These are phyloP conservation scores for Rhizophlyctis rosea DNA, from an alignment of 192 early-diverging fungal species.

Conservation along the genomic window DNA sequence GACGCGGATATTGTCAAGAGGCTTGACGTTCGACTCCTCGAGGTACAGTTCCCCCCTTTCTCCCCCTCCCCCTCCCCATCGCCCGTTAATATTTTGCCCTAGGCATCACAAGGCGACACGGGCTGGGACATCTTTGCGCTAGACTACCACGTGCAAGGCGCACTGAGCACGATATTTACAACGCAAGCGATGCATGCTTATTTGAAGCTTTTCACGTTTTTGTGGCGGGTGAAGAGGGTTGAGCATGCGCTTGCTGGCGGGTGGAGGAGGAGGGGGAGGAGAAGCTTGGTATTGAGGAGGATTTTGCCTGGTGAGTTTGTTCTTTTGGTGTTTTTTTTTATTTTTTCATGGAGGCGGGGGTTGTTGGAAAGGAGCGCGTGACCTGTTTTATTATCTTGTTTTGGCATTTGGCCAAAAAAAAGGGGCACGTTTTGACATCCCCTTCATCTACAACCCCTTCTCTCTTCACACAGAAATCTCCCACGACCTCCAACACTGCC, in stretches of 20 bases:
- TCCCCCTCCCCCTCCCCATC: not conserved
- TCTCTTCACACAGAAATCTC: conserved; percentile 13
- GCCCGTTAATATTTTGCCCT: not conserved
- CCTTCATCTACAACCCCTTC: not conserved
- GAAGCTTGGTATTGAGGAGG: conserved; percentile 5
- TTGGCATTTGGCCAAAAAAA: conserved; percentile 6
- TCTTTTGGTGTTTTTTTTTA: conserved; percentile 29
- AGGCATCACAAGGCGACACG: conserved; percentile 57
- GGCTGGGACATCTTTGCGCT: conserved; percentile 96
- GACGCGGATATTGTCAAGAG: conserved; percentile 68
- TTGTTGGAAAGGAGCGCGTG: too few species aligned
- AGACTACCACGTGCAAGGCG: conserved; percentile 76
- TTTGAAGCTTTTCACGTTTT: conserved; percentile 77
- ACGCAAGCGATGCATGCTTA: conserved; percentile 74
- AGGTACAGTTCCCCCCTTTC: conserved; percentile 37
- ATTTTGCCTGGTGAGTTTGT: conserved; percentile 1
- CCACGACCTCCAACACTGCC: conserved; percentile 64
- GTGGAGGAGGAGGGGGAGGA: conserved; percentile 77
- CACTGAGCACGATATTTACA: conserved; percentile 82
- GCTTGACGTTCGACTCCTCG: conserved; percentile 75
- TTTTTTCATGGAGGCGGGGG: too few species aligned
- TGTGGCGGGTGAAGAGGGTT: conserved; percentile 86
- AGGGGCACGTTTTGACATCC: conserved; percentile 2
- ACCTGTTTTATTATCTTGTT: conserved; percentile 18
- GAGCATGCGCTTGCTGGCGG: conserved; percentile 69